Evolutionary conservation across 345 rosid species (phyloP).

Genomic region (Linum tenue): DNA sequence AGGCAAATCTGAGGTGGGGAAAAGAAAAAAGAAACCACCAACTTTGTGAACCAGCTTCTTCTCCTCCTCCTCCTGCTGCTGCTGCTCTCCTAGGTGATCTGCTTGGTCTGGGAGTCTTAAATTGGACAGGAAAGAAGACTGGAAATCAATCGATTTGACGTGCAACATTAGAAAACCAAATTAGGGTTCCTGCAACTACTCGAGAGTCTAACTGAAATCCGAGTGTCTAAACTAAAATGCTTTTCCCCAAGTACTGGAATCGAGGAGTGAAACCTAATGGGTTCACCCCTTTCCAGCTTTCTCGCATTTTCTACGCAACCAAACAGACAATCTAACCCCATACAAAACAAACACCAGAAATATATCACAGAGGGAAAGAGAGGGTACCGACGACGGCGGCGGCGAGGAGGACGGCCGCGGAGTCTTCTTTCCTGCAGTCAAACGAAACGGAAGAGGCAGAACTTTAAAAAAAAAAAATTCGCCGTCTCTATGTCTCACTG

Average conservation of each 20-base stretch:
- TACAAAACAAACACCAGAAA: neutral
- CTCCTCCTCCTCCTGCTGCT: neutral
- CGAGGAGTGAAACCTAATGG: neutral
- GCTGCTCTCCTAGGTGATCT: neutral
- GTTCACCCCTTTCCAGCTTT: neutral
- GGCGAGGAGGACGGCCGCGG: slow-evolving; percentile 10
- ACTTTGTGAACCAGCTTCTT: slow-evolving; percentile 5
- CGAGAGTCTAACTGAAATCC: neutral
- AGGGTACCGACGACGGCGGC: slow-evolving; percentile 13
- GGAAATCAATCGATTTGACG: too few relatives aligned
- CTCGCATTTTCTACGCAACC: slow-evolving; percentile 8
- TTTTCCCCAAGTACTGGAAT: neutral
- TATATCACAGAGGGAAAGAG: neutral
- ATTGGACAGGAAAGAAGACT: neutral
- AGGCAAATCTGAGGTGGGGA: neutral
- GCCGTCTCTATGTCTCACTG: neutral
- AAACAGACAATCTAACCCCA: slow-evolving; percentile 3
- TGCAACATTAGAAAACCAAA: too few relatives aligned
- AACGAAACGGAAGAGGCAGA: slow-evolving; percentile 4
- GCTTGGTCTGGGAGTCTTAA: slow-evolving; percentile 10
- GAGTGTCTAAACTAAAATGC: neutral
- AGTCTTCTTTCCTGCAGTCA: neutral
- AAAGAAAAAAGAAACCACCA: neutral
- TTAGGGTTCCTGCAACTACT: neutral
- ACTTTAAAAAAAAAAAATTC: neutral